Base-by-base conservation (phyloP, 768 basidiomycete species). In the Rhodocollybia butyracea region DNA sequence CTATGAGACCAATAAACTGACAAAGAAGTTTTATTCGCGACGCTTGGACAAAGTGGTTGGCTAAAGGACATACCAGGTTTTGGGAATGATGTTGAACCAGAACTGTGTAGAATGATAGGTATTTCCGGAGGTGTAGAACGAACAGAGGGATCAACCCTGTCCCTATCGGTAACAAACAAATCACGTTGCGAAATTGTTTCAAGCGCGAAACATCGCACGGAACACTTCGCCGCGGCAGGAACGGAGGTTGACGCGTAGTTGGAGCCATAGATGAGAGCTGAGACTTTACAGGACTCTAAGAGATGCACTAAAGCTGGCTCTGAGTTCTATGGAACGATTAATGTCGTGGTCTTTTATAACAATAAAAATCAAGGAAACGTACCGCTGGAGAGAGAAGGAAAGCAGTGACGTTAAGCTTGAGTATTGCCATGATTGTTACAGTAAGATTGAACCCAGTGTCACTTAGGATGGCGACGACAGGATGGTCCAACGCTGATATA, bases 91-190 rank as follows among this genome's bases (percentile, higher is more conserved):
- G 58, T 59, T 19, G 58, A 59, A 13, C 58, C 58, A 27, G 58
- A 59, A 43, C 58, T 59, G 38, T 59, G 58, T 29, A 59, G 34
- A 45, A 59, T 59, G 46, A 56, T 41, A 29, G 58, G 58, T 8
- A 56, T 45, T 22, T 26, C 29, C 6, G 58, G 58, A 10, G 54
- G 45, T 12, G 57, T 45, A 17, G 43, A 42, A n/a, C 24, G 24
- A 26, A 36, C 3, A n/a, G n/a, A 4, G 17, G 17, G 19, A 38
- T 41, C 22, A 38, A 24, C 11, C 42, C 29, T 38, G 46, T 8
- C 29, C 10, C 29, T 8, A 43, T 7, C 41, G 7, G 8, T 19
- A 19, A 43, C 38, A 24, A 31, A 50, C 36, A 4, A 32, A 15
- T 19, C 10, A 36, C 21, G 46, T 6, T 45, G 36, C 46, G 38